These are phyloP conservation scores for Neoboletus magnificus DNA, from an alignment of 768 basidiomycete genomes.

Conservation along the genomic window DNA sequence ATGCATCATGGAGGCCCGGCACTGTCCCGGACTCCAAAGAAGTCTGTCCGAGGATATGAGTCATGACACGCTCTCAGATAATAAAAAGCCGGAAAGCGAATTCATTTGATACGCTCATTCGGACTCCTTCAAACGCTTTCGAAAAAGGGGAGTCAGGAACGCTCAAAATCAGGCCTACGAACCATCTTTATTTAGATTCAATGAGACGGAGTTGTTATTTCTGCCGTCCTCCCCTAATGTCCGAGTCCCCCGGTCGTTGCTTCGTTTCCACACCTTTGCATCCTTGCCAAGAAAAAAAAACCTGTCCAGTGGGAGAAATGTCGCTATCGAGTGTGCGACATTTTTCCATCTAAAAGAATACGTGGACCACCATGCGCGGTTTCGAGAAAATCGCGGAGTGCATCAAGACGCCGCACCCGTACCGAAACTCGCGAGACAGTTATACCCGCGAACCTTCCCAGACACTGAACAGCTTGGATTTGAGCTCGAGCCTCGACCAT, in stretches of 20 bases:
- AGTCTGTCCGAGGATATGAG: conserved; percentile 1
- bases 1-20: not conserved
- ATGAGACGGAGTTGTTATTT: not conserved
- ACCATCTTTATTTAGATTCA: not conserved
- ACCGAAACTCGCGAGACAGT: not conserved
- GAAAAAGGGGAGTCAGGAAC: not conserved
- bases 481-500: not conserved
- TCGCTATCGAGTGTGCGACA: not conserved
- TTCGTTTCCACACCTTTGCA: not conserved
- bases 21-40: not conserved
- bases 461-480: not conserved
- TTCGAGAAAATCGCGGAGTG: not conserved
- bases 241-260: not conserved
- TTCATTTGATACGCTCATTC: not conserved
- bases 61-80: not conserved
- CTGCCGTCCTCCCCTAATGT: not conserved
- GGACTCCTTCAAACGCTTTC: not conserved
- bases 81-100: not conserved
- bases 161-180: not conserved
- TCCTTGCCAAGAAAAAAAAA: not conserved
- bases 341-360: not conserved
- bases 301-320: not conserved
- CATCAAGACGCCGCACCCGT: not conserved
- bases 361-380: not conserved
- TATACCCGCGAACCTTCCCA: not conserved